These are phyloP conservation scores for Pichia sp. DNA, from an alignment of 1,139 yeast species.

Conservation along the genomic window DNA sequence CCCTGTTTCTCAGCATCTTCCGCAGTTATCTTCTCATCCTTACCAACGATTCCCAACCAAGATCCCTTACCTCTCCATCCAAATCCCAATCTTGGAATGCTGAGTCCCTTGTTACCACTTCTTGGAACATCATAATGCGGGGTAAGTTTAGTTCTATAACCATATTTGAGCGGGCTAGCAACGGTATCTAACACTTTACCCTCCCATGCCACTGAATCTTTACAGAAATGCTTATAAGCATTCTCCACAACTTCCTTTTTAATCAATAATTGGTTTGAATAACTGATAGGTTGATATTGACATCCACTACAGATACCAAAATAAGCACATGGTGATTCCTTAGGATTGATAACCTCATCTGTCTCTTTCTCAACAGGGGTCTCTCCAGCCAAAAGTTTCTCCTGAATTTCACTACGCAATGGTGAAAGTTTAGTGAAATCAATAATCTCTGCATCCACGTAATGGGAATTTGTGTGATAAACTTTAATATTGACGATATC, in stretches of 20 bases:
- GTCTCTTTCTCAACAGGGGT: neutral
- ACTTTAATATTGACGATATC: slow-evolving; percentile 66
- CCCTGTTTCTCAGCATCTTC: slow-evolving; percentile 6
- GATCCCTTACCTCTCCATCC: slow-evolving; percentile 74
- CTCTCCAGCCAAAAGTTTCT: too few relatives aligned
- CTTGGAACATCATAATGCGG: slow-evolving; percentile 92
- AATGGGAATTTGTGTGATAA: slow-evolving; percentile 69
- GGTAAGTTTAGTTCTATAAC: slow-evolving; percentile 85
- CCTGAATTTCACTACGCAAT: slow-evolving; percentile 37
- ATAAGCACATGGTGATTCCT: slow-evolving; percentile 48
- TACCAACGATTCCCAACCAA: slow-evolving; percentile 34
- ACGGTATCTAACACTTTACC: slow-evolving; percentile 52
- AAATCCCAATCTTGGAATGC: slow-evolving; percentile 76
- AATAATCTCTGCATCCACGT: slow-evolving; percentile 70
- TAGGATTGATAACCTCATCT: slow-evolving; percentile 20
- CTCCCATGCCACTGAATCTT: slow-evolving; percentile 10
- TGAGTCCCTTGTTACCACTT: slow-evolving; percentile 17
- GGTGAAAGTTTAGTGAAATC: slow-evolving; percentile 40
- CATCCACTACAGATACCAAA: slow-evolving; percentile 88
- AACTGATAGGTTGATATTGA: slow-evolving; percentile 78
- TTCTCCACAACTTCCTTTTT: slow-evolving; percentile 70
- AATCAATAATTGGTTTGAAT: slow-evolving; percentile 61
- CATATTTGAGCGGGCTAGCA: slow-evolving; percentile 69
- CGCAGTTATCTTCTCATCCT: slow-evolving; percentile 2
- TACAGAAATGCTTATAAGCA: slow-evolving; percentile 64